Percentiles rank a stretch among this genome's conserved stretches.
Evolutionary conservation across 495 filamentous ascomycete species (phyloP).

Genomic region (Baudoinia panamericana): DNA sequence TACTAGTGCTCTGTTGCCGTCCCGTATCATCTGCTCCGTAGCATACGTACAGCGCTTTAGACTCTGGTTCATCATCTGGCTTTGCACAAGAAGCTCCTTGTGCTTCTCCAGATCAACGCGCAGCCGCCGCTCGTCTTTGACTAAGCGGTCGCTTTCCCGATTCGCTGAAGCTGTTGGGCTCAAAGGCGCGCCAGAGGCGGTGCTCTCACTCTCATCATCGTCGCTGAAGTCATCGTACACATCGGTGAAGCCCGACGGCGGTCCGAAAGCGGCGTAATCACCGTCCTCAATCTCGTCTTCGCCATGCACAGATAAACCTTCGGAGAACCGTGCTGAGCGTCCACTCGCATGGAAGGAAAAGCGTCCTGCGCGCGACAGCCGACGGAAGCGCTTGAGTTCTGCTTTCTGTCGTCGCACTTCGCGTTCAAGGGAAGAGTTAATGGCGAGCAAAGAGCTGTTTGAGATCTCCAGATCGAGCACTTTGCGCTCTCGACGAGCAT

Average conservation of each 20-base stretch:
- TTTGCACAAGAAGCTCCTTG: constrained; percentile 72
- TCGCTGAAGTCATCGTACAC: constrained; percentile 14
- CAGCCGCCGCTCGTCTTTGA: constrained; percentile 60
- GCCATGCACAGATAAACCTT: constrained; percentile 20
- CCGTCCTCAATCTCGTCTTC: constrained; percentile 28
- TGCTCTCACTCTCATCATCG: constrained; percentile 15
- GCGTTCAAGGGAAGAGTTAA: constrained; percentile 83
- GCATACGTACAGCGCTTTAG: constrained; percentile 73
- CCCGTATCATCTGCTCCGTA: constrained; percentile 79
- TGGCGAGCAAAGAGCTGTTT: constrained; percentile 90
- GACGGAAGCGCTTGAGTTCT: constrained; percentile 70
- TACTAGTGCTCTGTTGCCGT: constrained; percentile 73
- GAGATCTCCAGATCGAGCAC: constrained; percentile 96
- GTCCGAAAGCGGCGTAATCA: constrained; percentile 23
- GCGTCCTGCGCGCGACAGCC: constrained; percentile 42
- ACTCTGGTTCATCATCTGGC: constrained; percentile 86
- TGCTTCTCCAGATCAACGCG: constrained; percentile 77
- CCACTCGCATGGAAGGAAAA: constrained; percentile 6
- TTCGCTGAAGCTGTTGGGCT: constrained; percentile 35
- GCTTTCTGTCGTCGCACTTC: constrained; percentile 83
- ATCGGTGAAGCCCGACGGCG: constrained; percentile 5
- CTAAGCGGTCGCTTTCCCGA: constrained; percentile 30
- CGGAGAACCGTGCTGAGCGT: constrained; percentile 58
- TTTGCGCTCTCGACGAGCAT: constrained; percentile 82
- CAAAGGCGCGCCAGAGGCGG: constrained; percentile 24